Evolutionary conservation across 768 basidiomycete genomes (phyloP), one percentile per base, ranked within the genome.

Genomic region (Amanita rimosa): DNA sequence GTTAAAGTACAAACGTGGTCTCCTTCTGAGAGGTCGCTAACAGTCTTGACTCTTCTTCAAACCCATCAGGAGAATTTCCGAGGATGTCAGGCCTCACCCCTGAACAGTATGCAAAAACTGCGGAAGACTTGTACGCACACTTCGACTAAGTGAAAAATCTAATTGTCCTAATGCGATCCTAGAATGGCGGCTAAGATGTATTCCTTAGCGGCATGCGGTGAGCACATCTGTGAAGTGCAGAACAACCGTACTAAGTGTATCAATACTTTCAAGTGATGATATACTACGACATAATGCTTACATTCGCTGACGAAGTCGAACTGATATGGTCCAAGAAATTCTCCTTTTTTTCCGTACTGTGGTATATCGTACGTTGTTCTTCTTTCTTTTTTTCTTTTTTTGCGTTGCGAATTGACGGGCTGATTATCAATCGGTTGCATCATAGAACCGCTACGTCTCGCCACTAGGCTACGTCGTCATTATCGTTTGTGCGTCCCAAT

Each of bases 151-250:
- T n/a, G n/a, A n/a, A n/a, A n/a, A n/a, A n/a, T n/a, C 5, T 39
- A 11, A n/a, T 17, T 22, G 16, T 6, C 26, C 13, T 31, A 31
- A 31, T 8, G 17, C 6, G n/a, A 16, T 6, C 38, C 45, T 36
- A 68, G 67, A 37, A 59, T 62, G 60, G 64, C 59, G 6, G 62
- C 62, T 1, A 66, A 67, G 51, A 62, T 67, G 60, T 67, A 62
- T 50, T 67, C 66, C 1, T 54, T 69, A 7, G 64, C 67, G 5
- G 58, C 67, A 14, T 67, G 65, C 54, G 65, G 66, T 68, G 31
- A 17, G 62, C 44, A 35, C 8, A 21, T 10, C 11, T 3, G 6
- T 24, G 6, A 21, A 22, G 29, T 17, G 17, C 19, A 17, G 43
- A 11, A 26, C 46, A 14, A 26, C 48, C 37, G 33, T 29, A 19